Base-by-base conservation (phyloP, 441 rosid species). In the Euphorbia schlechtendalii region DNA sequence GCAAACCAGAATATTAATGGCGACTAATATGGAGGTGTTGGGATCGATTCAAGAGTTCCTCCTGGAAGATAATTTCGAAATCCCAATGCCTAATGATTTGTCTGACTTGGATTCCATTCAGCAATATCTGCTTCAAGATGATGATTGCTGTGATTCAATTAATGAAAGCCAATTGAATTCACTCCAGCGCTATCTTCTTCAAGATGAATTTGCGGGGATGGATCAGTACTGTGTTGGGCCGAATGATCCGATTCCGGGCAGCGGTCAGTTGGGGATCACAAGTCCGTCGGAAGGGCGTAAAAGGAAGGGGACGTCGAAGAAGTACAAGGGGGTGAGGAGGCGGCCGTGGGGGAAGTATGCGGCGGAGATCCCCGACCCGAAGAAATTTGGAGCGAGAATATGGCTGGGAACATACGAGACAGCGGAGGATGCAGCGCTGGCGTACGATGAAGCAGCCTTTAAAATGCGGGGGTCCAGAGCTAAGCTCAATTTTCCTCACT, bases 401-500 rank as follows among this genome's bases (percentile, higher is more conserved):
- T 51, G 56, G 56, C 56, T 51, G 11, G 56, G 56, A 3, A 51
- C 56, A 17, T 51, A 51, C 24, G 25, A 51, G 56, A 51, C 22
- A 11, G 24, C 56, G 11, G 56, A 51, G 12, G 56, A 51, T 51
- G 56, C 56, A 51, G 56, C 56, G 25, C 12, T 51, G 24, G 56
- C 56, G 0, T 51, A 51, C 13, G 56, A 51, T 51, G 7, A 22
- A 51, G 25, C 56, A 4, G 56, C 56, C 20, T 51, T 51, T 18
- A 14, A 51, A 51, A 51, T 51, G 56, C 56, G 56, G 0, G 56
- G 56, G 8, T n/a, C 56, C 6, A 51, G 20, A 51, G 30, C 30
- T 27, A 27, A 27, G 30, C 30, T 27, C 30, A 27, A 27, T 27
- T 27, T 27, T 27, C 30, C 30, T 27, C 30, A 27, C 22, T 21